A percentile compares a stretch with the other conserved stretches of the same genome.
phyloP scores from a whole-genome alignment of 768 basidiomycete species.

The Xerocomellus chrysenteron region DNA sequence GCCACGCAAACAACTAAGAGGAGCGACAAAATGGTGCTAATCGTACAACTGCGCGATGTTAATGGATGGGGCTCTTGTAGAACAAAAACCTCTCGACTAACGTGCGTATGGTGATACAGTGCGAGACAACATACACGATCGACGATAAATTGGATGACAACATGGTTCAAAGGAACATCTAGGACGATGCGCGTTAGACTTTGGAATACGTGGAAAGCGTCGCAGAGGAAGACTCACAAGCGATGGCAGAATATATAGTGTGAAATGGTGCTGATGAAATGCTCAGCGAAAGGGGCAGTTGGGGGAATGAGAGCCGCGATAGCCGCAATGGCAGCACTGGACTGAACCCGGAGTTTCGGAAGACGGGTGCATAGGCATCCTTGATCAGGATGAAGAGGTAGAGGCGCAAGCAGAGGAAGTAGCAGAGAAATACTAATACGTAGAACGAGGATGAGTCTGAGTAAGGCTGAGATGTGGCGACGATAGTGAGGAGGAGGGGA shows the following conservation, averaged over 20 bases:
- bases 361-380: constrained; percentile 2
- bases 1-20: background rate
- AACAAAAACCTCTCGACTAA: constrained; percentile 18
- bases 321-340: constrained; percentile 78
- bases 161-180: constrained; percentile 27
- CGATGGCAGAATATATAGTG: constrained; percentile 28
- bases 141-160: constrained; percentile 31
- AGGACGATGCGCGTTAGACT: background rate
- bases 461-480: background rate
- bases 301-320: constrained; percentile 57
- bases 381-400: constrained; percentile 8
- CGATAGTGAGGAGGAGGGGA: background rate
- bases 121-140: constrained; percentile 29
- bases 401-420: constrained; percentile 14
- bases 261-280: constrained; percentile 12
- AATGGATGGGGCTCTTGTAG: constrained; percentile 7
- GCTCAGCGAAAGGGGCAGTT: constrained; percentile 64
- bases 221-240: constrained; percentile 16
- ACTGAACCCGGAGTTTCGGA: constrained; percentile 45
- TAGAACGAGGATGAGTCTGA: background rate
- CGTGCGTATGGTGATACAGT: constrained; percentile 38
- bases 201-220: background rate
- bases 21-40: constrained; percentile 8
- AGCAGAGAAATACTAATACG: constrained; percentile 22
- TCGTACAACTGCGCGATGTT: constrained; percentile 31